phyloP scores from a whole-genome alignment of 768 basidiomycete species.

The Mycena kentingensis region DNA sequence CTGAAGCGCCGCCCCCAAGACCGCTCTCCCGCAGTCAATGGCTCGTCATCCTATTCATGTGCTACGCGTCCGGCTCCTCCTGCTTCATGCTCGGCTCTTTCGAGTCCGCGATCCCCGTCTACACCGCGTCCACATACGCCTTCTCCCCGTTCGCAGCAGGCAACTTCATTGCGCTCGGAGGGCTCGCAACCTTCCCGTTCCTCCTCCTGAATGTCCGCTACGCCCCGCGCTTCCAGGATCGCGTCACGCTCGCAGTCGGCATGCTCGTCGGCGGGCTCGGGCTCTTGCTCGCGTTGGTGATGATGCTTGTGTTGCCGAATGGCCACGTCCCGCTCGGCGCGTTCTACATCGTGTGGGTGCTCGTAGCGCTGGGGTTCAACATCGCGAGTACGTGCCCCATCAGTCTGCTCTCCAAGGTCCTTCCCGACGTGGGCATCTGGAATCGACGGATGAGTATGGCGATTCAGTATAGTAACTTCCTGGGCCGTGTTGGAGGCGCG shows the following conservation, averaged over 20 bases:
- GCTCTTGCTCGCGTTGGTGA: slow-evolving; percentile 38
- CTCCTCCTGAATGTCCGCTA: slow-evolving; percentile 61
- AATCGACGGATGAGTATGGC: slow-evolving; percentile 41
- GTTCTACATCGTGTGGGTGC: slow-evolving; percentile 37
- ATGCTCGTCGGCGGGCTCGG: slow-evolving; percentile 42
- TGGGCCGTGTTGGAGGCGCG: slow-evolving; percentile 46
- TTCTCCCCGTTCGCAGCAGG: slow-evolving; percentile 65
- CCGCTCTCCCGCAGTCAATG: slow-evolving; percentile 38
- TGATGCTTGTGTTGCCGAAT: slow-evolving; percentile 30
- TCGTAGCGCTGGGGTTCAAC: slow-evolving; percentile 56
- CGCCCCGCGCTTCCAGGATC: slow-evolving; percentile 61
- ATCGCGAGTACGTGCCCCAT: slow-evolving; percentile 52
- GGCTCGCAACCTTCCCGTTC: slow-evolving; percentile 63
- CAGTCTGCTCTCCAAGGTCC: slow-evolving; percentile 52
- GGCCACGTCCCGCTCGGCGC: slow-evolving; percentile 35
- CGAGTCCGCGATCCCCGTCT: slow-evolving; percentile 71
- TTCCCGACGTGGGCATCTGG: slow-evolving; percentile 41
- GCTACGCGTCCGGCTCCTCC: slow-evolving; percentile 69
- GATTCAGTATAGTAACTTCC: slow-evolving; percentile 52
- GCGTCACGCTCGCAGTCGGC: slow-evolving; percentile 55
- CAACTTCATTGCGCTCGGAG: slow-evolving; percentile 72
- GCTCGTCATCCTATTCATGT: slow-evolving; percentile 63
- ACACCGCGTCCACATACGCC: slow-evolving; percentile 38
- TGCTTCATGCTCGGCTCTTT: slow-evolving; percentile 72
- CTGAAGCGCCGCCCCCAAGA: neutral